Conservation (phyloP, 805 yeast species). For the Nakazawaea wickerhamii region DNA sequence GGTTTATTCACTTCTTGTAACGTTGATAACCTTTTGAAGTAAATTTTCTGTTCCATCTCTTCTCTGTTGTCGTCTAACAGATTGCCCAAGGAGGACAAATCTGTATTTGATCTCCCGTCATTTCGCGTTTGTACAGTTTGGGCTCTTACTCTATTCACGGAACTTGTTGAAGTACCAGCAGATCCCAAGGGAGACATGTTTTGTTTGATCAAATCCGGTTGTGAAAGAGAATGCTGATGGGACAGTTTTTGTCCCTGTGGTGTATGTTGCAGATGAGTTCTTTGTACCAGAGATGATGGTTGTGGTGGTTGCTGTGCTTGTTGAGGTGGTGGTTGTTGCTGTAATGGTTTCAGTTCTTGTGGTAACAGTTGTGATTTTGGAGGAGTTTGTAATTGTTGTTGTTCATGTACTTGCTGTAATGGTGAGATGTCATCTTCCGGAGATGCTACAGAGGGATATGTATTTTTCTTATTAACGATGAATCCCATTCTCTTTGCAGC, state of each 20-base stretch:
- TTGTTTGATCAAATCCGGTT: constrained; percentile 5
- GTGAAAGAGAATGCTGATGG: constrained; percentile 10
- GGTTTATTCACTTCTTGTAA: constrained; percentile 41
- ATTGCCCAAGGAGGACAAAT: background rate
- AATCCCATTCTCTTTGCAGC: constrained; percentile 77
- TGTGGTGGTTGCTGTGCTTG: constrained; percentile 17
- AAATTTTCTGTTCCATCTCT: constrained; percentile 45
- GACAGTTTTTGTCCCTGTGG: background rate
- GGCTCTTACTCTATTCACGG: constrained; percentile 8
- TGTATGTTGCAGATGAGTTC: constrained; percentile 15
- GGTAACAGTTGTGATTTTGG: constrained; percentile 1
- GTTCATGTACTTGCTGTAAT: background rate
- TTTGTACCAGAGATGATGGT: constrained; percentile 15
- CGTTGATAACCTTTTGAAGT: constrained; percentile 59
- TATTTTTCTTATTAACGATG: constrained; percentile 39
- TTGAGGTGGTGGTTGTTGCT: background rate
- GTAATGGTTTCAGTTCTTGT: constrained; percentile 1
- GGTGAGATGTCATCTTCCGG: constrained; percentile 12
- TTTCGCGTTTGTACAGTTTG: constrained; percentile 7
- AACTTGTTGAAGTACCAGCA: constrained; percentile 8
- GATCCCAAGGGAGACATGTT: background rate
- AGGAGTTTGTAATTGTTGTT: background rate
- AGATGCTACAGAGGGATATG: constrained; percentile 18
- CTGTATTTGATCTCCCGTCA: background rate
- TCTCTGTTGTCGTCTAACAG: constrained; percentile 16